Conservation (phyloP, 768 basidiomycete species). For the Hericium erinaceus region DNA sequence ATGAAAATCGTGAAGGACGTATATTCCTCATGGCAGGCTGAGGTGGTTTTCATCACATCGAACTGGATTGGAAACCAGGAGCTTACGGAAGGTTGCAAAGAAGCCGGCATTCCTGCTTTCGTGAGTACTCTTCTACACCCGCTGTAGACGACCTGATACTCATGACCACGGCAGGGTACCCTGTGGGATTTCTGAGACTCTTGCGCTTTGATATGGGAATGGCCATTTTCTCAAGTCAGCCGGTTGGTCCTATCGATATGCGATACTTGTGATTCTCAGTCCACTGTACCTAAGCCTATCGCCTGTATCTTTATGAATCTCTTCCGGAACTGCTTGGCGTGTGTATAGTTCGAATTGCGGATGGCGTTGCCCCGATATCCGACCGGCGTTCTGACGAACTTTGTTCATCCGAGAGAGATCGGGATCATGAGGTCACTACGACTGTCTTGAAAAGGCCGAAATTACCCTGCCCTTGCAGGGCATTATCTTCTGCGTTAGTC, state of each 20-base stretch:
- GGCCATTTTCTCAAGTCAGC: neutral
- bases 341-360: too few species aligned
- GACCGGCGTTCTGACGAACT: neutral
- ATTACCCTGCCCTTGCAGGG: too few species aligned
- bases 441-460: too few species aligned
- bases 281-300: too few species aligned
- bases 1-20: constrained; percentile 69
- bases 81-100: constrained; percentile 72
- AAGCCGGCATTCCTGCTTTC: constrained; percentile 49
- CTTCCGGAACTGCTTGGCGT: too few species aligned
- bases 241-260: too few species aligned
- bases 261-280: too few species aligned
- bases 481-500: too few species aligned
- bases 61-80: constrained; percentile 72
- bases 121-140: constrained; percentile 5
- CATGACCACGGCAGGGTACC: constrained; percentile 30
- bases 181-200: constrained; percentile 56
- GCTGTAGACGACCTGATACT: neutral
- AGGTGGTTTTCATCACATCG: constrained; percentile 82
- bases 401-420: neutral
- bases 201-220: neutral
- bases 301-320: too few species aligned
- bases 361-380: neutral
- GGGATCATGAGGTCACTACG: neutral
- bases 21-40: constrained; percentile 62